phyloP scores from a whole-genome alignment of 208 protist species.

The Trichomonas gallinae region DNA sequence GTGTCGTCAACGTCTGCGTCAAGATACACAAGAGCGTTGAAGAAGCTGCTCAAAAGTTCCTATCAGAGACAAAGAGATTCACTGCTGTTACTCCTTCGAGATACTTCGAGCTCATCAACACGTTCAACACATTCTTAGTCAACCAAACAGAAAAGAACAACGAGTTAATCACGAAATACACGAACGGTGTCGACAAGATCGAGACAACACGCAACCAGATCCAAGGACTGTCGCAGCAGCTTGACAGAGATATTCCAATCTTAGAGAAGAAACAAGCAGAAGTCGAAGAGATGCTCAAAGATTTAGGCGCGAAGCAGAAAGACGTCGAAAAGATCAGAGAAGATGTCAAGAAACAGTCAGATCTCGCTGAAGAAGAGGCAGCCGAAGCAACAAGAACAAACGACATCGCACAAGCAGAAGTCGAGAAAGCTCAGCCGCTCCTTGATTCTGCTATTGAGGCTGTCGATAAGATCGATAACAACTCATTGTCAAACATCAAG shows the following conservation, averaged over 20 bases:
- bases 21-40: slow-evolving; percentile 62
- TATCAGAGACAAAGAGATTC: slow-evolving; percentile 74
- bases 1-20: slow-evolving; percentile 34
- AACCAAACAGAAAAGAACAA: slow-evolving; percentile 63
- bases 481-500: neutral
- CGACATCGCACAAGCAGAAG: neutral
- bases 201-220: neutral
- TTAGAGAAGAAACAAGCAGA: neutral
- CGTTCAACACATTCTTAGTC: slow-evolving; percentile 79
- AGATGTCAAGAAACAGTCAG: neutral
- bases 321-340: neutral
- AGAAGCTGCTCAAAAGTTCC: slow-evolving; percentile 71
- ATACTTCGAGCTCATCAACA: slow-evolving; percentile 90
- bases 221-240: neutral
- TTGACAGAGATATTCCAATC: neutral
- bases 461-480: neutral
- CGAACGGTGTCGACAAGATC: neutral
- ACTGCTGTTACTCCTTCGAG: slow-evolving; percentile 94
- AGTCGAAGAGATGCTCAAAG: neutral
- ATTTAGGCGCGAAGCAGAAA: neutral
- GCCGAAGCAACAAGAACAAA: neutral
- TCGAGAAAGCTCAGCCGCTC: neutral
- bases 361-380: neutral
- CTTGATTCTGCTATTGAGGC: neutral
- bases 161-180: neutral